Evolutionary conservation across 768 basidiomycete species (phyloP).

Genomic region (Mycena galopus): DNA sequence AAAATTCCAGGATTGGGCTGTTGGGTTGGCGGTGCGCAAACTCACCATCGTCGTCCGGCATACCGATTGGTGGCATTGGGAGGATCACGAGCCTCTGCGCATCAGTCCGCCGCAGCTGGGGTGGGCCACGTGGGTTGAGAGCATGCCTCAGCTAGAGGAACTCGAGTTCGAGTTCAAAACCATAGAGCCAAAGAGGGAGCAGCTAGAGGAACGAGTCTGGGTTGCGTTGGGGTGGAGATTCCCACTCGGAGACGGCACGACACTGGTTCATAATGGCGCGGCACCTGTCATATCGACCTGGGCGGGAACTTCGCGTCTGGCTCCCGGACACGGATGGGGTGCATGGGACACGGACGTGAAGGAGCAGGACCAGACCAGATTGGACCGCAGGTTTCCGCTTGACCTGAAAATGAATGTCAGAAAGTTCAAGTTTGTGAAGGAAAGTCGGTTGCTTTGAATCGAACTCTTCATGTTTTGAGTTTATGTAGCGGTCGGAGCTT

Average conservation of each 20-base stretch:
- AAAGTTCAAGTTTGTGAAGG: slow-evolving; percentile 12
- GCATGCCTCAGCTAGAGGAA: slow-evolving; percentile 30
- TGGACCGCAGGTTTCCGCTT: neutral
- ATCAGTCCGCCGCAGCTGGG: slow-evolving; percentile 12
- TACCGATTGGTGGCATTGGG: slow-evolving; percentile 45
- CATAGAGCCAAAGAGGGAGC: slow-evolving; percentile 39
- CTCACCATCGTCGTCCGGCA: slow-evolving; percentile 38
- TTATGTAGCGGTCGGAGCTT: too few species aligned
- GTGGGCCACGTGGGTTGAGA: slow-evolving; percentile 33
- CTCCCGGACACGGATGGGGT: slow-evolving; percentile 3
- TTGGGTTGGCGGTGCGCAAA: slow-evolving; percentile 19
- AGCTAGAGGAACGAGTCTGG: slow-evolving; percentile 30
- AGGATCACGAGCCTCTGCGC: slow-evolving; percentile 29
- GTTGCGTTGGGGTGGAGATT: slow-evolving; percentile 26
- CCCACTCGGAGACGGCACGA: neutral
- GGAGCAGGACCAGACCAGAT: neutral
- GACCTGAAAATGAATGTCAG: slow-evolving; percentile 17
- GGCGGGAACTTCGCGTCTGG: slow-evolving; percentile 17
- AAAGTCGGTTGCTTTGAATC: neutral
- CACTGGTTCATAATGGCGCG: slow-evolving; percentile 25
- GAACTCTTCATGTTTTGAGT: neutral
- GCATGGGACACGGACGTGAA: neutral
- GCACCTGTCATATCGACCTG: slow-evolving; percentile 13
- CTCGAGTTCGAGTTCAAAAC: slow-evolving; percentile 42
- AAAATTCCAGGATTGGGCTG: neutral